Percentiles rank a stretch among this genome's conserved stretches.
Evolutionary conservation across 345 rosid species (phyloP).

Genomic region (Pugionium cornutum): DNA sequence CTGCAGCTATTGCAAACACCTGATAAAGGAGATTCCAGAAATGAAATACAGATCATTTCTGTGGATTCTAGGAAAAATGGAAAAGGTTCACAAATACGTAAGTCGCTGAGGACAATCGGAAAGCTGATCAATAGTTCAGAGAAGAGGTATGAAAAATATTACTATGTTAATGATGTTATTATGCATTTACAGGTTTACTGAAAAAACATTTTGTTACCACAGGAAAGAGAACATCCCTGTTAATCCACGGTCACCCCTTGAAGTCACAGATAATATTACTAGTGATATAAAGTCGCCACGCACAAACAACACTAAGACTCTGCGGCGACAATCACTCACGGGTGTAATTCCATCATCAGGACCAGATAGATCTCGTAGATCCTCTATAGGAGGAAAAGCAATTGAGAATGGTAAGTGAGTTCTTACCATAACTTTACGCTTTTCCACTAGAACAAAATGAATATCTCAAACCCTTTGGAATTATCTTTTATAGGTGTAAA

Average conservation of each 20-base stretch:
- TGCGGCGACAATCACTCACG: conserved; percentile 77
- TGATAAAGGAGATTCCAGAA: conserved; percentile 45
- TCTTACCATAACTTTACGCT: conserved; percentile 10
- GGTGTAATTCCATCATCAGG: conserved; percentile 47
- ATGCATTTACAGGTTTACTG: too few species aligned
- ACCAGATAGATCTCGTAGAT: conserved; percentile 56
- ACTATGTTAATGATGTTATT: too few species aligned
- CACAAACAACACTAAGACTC: conserved; percentile 51
- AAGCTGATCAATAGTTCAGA: conserved; percentile 81
- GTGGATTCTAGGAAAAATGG: conserved; percentile 53
- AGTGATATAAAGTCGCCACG: conserved; percentile 48
- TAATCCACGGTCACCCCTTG: conserved; percentile 50
- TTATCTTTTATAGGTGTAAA: conserved; percentile 39
- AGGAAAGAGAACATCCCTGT: conserved; percentile 32
- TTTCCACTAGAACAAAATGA: not conserved
- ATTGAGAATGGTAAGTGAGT: conserved; percentile 48
- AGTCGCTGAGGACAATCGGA: conserved; percentile 82
- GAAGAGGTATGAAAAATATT: conserved; percentile 42
- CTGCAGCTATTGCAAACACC: conserved; percentile 66
- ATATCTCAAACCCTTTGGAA: not conserved
- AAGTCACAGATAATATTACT: conserved; percentile 25
- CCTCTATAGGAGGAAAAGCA: conserved; percentile 81
- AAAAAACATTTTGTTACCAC: not conserved
- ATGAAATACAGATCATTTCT: conserved; percentile 49
- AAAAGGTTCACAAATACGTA: conserved; percentile 74